Evolutionary conservation across 2,329 filamentous ascomycete species (phyloP), one percentile per base, ranked within the genome.

Genomic region (Bisporella sp.): DNA sequence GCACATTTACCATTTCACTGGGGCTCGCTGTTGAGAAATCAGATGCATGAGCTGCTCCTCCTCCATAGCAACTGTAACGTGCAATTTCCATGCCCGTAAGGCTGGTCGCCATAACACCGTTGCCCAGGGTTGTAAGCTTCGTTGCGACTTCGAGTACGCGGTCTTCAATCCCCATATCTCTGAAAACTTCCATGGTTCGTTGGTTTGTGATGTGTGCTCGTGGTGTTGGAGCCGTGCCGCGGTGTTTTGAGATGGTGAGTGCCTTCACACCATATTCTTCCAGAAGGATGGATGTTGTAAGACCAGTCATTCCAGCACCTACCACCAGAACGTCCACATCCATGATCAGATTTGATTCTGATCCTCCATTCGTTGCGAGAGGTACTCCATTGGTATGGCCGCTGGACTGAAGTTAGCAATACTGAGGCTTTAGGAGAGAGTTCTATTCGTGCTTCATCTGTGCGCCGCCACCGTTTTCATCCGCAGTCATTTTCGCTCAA

Each of bases 21-120:
- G 0, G 75, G 74, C 47, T 73, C 69, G 49, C 73, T 68, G 2
- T 75, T 76, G 75, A 75, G 78, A 0, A 74, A 76, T 55, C 74
- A 69, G 4, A 73, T 64, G 2, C 75, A 67, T 0, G 69, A 70
- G 78, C 54, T 79, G 76, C 31, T 73, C 71, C 2, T 76, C 76
- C 6, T 73, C 70, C 72, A 79, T 75, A 74, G 42, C 70, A 62
- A 52, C 69, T 75, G 75, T 75, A 79, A n/a, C 75, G 61, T 1
- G 73, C 77, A 53, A 78, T 74, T 35, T 67, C 56, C 71, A 78
- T 76, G 53, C 65, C 21, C 21, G 21, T 21, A 21, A 21, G 21
- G 21, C 21, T 21, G 65, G 13, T 68, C 55, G 28, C 70, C 68
- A 21, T 21, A 21, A 21, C 21, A 3, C 21, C 21, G 21, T 21